Evolutionary conservation across 208 protist genomes (phyloP).

Genomic region (Wallacemonas sp.): DNA sequence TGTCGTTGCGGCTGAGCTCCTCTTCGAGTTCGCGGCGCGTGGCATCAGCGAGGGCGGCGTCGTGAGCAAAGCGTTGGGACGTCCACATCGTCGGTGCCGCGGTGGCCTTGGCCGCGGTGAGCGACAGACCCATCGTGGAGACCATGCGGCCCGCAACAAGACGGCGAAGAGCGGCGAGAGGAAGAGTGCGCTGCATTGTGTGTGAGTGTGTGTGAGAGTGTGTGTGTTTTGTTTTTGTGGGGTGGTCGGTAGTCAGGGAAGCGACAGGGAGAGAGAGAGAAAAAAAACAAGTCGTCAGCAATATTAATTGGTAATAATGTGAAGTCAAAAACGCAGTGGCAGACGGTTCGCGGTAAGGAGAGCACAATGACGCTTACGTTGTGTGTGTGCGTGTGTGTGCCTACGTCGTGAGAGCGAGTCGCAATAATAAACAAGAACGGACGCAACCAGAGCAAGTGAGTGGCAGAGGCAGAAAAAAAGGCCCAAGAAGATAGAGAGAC

Average conservation of each 20-base stretch:
- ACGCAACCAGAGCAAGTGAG: too few species aligned
- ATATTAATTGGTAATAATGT: too few species aligned
- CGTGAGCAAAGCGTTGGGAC: conserved; percentile 43
- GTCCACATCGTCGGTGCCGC: conserved; percentile 15
- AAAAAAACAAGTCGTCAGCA: too few species aligned
- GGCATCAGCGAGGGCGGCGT: conserved; percentile 53
- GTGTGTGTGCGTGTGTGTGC: too few species aligned
- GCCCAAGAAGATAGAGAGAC: too few species aligned
- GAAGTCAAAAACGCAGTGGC: too few species aligned
- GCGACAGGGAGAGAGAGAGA: background rate
- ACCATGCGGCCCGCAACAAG: conserved; percentile 7
- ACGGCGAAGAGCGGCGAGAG: conserved; percentile 25
- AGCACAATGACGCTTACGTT: too few species aligned
- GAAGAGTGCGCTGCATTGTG: conserved; percentile 6
- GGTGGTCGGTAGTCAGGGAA: too few species aligned
- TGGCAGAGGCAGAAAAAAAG: too few species aligned
- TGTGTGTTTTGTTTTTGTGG: background rate
- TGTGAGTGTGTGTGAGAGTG: conserved; percentile 7
- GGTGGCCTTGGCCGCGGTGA: background rate
- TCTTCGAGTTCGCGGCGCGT: conserved; percentile 80
- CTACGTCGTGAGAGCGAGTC: too few species aligned
- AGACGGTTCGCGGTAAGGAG: too few species aligned
- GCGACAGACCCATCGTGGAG: background rate
- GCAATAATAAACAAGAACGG: too few species aligned
- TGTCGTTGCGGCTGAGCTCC: conserved; percentile 73